Evolutionary conservation across 2,329 filamentous ascomycete species (phyloP).

Genomic region (Ceratocystis cubensis): DNA sequence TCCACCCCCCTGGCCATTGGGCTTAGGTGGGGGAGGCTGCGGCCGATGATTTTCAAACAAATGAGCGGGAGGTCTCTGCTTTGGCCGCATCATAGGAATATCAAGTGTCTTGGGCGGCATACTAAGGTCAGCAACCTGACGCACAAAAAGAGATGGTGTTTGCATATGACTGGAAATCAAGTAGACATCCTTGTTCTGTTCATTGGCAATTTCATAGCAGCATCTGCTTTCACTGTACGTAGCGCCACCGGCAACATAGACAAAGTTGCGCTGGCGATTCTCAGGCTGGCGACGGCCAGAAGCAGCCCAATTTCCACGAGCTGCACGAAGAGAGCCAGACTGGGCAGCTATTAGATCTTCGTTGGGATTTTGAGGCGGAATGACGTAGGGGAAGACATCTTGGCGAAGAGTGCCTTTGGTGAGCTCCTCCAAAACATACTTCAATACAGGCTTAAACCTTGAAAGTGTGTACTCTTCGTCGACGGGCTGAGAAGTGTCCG

Average conservation of each 20-base stretch:
- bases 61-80: constrained; percentile 71
- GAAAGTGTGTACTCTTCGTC: constrained; percentile 76
- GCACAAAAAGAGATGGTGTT: constrained; percentile 67
- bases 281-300: constrained; percentile 60
- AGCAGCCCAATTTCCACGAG: constrained; percentile 91
- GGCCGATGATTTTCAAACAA: constrained; percentile 53
- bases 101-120: constrained; percentile 62
- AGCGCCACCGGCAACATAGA: constrained; percentile 91
- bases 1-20: constrained; percentile 8
- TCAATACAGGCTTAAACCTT: constrained; percentile 69
- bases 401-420: constrained; percentile 55
- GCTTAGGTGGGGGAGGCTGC: constrained; percentile 15
- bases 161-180: constrained; percentile 88
- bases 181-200: constrained; percentile 68
- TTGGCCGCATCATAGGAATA: constrained; percentile 67
- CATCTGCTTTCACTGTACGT: constrained; percentile 81
- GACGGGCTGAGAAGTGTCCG: constrained; percentile 31
- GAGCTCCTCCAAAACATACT: constrained; percentile 68
- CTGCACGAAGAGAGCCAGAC: constrained; percentile 70
- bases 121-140: constrained; percentile 69
- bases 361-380: constrained; percentile 52
- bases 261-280: constrained; percentile 77
- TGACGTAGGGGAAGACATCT: constrained; percentile 57
- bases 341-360: constrained; percentile 44
- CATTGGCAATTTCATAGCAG: constrained; percentile 74